A percentile compares a stretch with the other conserved stretches of the same genome.
Conservation (phyloP, 2,329 filamentous ascomycete genomes). For the Eutypella sp. region DNA sequence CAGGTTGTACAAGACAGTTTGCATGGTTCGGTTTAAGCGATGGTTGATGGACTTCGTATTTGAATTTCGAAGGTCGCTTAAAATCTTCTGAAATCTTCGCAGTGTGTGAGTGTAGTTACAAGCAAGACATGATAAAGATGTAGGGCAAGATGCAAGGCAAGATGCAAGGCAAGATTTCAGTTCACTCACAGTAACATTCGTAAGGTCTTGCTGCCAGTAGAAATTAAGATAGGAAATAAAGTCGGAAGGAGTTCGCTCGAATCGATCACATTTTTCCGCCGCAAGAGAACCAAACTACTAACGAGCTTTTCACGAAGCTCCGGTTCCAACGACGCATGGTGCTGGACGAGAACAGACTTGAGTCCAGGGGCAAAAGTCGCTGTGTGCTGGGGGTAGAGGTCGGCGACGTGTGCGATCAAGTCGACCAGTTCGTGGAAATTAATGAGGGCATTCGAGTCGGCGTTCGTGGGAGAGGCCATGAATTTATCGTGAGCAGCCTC, state of each 20-base stretch:
- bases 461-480: conserved; percentile 72
- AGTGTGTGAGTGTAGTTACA: conserved; percentile 34
- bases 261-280: conserved; percentile 89
- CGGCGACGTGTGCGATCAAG: conserved; percentile 87
- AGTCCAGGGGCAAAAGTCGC: conserved; percentile 73
- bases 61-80: conserved; percentile 81
- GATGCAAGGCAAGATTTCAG: not conserved
- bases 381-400: conserved; percentile 84
- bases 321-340: conserved; percentile 76
- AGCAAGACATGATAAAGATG: not conserved
- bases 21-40: conserved; percentile 85
- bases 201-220: conserved; percentile 87
- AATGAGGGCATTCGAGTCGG: conserved; percentile 71
- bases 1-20: conserved; percentile 89
- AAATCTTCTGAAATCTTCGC: conserved; percentile 62
- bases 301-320: conserved; percentile 94
- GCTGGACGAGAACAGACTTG: conserved; percentile 71
- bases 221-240: conserved; percentile 87
- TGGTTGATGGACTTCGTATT: conserved; percentile 89
- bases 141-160: not conserved
- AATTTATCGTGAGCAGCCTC: conserved; percentile 89
- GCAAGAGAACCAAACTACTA: conserved; percentile 77
- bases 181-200: conserved; percentile 64
- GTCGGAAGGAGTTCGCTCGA: conserved; percentile 79
- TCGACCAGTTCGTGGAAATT: conserved; percentile 90